phyloP scores from a whole-genome alignment of 768 basidiomycete species.

The Psilocybe sp. region DNA sequence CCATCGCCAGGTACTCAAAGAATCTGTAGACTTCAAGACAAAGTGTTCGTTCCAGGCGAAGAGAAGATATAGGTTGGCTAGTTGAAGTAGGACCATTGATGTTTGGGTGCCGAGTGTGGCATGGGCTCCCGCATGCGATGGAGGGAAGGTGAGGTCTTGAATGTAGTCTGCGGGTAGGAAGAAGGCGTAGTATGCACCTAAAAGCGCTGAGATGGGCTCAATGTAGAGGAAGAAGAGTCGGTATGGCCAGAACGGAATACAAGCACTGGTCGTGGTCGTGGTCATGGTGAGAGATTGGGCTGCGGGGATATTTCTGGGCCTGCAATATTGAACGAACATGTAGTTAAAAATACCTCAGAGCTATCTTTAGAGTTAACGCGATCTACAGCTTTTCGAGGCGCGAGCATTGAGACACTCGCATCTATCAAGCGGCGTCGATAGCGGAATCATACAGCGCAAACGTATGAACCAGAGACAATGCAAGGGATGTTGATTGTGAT shows the following conservation, averaged over 20 bases:
- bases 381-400: too few species aligned
- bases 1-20: constrained; percentile 38
- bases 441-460: too few species aligned
- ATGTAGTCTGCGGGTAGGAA: constrained; percentile 36
- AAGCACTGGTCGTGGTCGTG: too few species aligned
- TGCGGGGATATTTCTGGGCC: too few species aligned
- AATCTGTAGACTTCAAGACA: constrained; percentile 41
- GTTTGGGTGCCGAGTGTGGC: constrained; percentile 19
- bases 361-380: too few species aligned
- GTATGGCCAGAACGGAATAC: constrained; percentile 25
- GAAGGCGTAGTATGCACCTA: constrained; percentile 47
- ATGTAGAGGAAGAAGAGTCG: constrained; percentile 48
- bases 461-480: too few species aligned
- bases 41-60: constrained; percentile 51
- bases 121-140: constrained; percentile 9
- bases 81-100: constrained; percentile 41
- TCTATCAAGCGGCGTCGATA: too few species aligned
- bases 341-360: too few species aligned
- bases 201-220: constrained; percentile 49
- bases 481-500: too few species aligned
- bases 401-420: too few species aligned
- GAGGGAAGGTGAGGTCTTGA: constrained; percentile 25
- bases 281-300: too few species aligned
- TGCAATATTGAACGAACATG: too few species aligned
- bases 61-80: constrained; percentile 48